Evolutionary conservation across 2,329 filamentous ascomycete species (phyloP).

Genomic region (Neofusicoccum sp.): DNA sequence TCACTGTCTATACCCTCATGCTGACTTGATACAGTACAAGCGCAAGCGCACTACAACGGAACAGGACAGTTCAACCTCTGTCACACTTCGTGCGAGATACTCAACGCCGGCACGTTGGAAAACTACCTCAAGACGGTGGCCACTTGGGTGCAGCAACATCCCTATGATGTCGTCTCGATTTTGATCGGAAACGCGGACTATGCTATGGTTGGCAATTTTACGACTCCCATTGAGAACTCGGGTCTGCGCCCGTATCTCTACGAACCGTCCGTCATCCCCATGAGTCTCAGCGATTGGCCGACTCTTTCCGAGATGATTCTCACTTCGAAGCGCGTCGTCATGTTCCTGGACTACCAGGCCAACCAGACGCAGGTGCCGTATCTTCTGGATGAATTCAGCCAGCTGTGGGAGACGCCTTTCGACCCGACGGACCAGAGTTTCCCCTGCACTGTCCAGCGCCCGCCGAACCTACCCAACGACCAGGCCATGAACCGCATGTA

Average conservation of each 20-base stretch:
- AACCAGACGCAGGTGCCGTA: constrained; percentile 79
- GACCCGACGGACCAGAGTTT: constrained; percentile 70
- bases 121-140: constrained; percentile 70
- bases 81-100: constrained; percentile 79
- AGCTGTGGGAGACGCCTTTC: constrained; percentile 91
- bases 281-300: constrained; percentile 78
- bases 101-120: constrained; percentile 78
- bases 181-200: constrained; percentile 81
- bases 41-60: constrained; percentile 60
- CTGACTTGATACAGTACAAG: constrained; percentile 53
- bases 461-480: constrained; percentile 63
- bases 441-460: constrained; percentile 77
- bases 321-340: constrained; percentile 39
- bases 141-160: constrained; percentile 73
- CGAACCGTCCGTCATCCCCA: constrained; percentile 69
- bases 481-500: constrained; percentile 65
- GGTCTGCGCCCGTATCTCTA: constrained; percentile 77
- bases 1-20: neutral
- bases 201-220: constrained; percentile 66
- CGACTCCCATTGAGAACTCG: constrained; percentile 67
- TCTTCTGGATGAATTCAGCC: constrained; percentile 83
- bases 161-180: constrained; percentile 86
- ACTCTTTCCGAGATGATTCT: constrained; percentile 66
- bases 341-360: constrained; percentile 54
- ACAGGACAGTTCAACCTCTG: constrained; percentile 69